phyloP scores from a whole-genome alignment of 2,329 filamentous ascomycete species.

The Orbilia ellipsospora region DNA sequence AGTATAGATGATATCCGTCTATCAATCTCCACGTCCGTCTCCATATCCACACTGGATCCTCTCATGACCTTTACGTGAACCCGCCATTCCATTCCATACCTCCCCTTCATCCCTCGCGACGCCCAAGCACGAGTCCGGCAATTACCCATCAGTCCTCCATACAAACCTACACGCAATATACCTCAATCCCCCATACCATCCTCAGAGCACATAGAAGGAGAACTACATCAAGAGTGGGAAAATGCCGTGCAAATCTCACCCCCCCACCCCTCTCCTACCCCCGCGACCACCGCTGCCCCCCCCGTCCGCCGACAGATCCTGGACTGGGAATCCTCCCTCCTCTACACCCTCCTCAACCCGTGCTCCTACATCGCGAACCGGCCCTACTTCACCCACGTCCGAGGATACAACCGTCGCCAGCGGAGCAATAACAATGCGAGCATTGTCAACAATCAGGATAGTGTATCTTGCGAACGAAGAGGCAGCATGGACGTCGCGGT shows the following conservation, averaged over 20 bases:
- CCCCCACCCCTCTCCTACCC: conserved; percentile 33
- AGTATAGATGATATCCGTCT: too few species aligned
- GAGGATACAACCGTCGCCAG: not conserved
- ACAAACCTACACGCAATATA: too few species aligned
- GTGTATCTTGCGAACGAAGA: not conserved
- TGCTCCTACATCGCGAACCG: conserved; percentile 62
- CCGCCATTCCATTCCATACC: too few species aligned
- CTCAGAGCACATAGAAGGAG: too few species aligned
- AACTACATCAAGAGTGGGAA: not conserved
- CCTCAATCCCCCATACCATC: too few species aligned
- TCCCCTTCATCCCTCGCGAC: too few species aligned
- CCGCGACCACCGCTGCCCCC: conserved; percentile 26
- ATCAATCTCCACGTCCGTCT: too few species aligned
- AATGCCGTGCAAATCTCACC: conserved; percentile 44
- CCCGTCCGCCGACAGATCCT: conserved; percentile 80
- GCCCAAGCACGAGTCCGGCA: too few species aligned
- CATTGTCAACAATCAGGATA: too few species aligned
- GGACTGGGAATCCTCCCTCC: conserved; percentile 80
- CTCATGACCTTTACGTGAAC: too few species aligned
- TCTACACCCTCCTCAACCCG: conserved; percentile 86
- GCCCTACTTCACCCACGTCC: conserved; percentile 33
- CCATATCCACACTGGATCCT: too few species aligned
- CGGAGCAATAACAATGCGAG: not conserved
- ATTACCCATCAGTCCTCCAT: too few species aligned
- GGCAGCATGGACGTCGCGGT: not conserved